Evolutionary conservation across 495 filamentous ascomycete species (phyloP).

Genomic region (Aspergillus mulundensis): DNA sequence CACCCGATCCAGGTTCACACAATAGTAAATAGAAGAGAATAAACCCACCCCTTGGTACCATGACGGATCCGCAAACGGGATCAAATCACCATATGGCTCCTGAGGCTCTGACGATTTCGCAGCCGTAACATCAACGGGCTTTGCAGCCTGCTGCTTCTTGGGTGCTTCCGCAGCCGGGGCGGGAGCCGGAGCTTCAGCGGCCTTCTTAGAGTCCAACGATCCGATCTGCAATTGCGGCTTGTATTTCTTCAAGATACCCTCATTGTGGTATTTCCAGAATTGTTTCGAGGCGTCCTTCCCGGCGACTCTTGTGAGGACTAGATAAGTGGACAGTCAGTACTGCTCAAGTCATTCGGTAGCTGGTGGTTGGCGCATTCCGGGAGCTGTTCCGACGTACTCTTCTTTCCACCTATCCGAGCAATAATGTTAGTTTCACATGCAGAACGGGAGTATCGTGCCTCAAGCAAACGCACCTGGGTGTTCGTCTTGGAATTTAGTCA

Average conservation of each 20-base stretch:
- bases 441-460: background rate
- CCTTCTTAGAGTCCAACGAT: conserved; percentile 82
- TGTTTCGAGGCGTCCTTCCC: conserved; percentile 97
- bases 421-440: conserved; percentile 21
- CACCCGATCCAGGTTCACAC: too few relatives aligned
- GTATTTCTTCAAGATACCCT: conserved; percentile 92
- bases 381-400: conserved; percentile 62
- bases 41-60: conserved; percentile 93
- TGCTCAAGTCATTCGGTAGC: too few relatives aligned
- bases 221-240: conserved; percentile 82
- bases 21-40: background rate
- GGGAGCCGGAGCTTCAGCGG: conserved; percentile 46
- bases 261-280: conserved; percentile 99
- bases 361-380: too few relatives aligned
- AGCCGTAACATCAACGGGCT: conserved; percentile 43
- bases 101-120: conserved; percentile 57
- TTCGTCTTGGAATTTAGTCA: conserved; percentile 91
- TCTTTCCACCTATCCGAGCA: conserved; percentile 72
- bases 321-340: conserved; percentile 19
- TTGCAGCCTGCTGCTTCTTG: conserved; percentile 44
- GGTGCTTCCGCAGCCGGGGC: conserved; percentile 51
- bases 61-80: conserved; percentile 86
- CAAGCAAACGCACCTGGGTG: conserved; percentile 64
- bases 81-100: conserved; percentile 78
- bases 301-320: conserved; percentile 83